phyloP scores from a whole-genome alignment of 768 basidiomycete species.

The Lactifluus volemus region DNA sequence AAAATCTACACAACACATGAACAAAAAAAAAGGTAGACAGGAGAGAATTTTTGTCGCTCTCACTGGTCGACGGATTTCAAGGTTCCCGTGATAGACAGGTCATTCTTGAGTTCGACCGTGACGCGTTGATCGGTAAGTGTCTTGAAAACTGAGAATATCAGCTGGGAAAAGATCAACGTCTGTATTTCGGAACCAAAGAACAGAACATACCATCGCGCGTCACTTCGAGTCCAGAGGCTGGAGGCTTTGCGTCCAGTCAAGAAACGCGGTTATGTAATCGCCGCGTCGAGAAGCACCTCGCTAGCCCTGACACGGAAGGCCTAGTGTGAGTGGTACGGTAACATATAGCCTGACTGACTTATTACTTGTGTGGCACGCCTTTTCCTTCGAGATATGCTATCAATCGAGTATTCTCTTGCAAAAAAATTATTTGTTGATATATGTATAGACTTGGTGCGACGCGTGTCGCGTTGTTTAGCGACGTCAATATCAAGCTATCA shows the following conservation, averaged over 20 bases:
- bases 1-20: conserved; percentile 44
- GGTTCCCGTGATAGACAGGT: conserved; percentile 90
- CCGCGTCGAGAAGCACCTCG: too few relatives aligned
- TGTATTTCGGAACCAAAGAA: neutral
- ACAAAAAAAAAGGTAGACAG: neutral
- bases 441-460: neutral
- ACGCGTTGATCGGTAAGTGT: conserved; percentile 96
- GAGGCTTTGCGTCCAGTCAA: neutral
- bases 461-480: neutral
- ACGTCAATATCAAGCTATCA: neutral
- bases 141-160: conserved; percentile 98
- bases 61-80: conserved; percentile 98
- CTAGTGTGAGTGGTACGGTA: too few relatives aligned
- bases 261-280: too few relatives aligned
- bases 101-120: conserved; percentile 97
- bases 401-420: too few relatives aligned
- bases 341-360: too few relatives aligned
- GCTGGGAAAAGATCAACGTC: conserved; percentile 32
- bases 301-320: too few relatives aligned
- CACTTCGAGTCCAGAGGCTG: neutral
- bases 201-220: conserved; percentile 10
- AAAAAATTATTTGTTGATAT: too few relatives aligned
- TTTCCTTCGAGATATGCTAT: too few relatives aligned
- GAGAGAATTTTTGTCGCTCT: conserved; percentile 29
- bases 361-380: too few relatives aligned